phyloP scores from a whole-genome alignment of 2,329 filamentous ascomycete genomes.

The Grosmannia penicillata region DNA sequence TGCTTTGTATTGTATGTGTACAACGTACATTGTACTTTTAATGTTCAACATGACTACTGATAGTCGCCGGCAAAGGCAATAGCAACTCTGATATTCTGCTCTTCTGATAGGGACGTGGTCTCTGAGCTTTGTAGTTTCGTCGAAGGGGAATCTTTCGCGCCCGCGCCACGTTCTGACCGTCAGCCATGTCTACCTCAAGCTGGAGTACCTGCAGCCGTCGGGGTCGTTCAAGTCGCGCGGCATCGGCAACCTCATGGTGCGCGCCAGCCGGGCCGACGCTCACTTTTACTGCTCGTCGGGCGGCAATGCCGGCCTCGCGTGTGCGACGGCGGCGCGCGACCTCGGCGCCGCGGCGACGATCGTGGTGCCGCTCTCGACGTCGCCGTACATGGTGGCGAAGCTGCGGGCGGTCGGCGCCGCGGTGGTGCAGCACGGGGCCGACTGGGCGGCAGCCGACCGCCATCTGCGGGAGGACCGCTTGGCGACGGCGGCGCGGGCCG shows the following conservation, averaged over 20 bases:
- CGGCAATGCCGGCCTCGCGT: slow-evolving; percentile 69
- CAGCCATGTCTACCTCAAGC: slow-evolving; percentile 66
- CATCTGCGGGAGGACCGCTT: slow-evolving; percentile 46
- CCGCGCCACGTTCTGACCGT: no score
- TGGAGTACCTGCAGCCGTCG: slow-evolving; percentile 68
- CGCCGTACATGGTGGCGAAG: slow-evolving; percentile 52
- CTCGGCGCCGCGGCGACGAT: slow-evolving; percentile 53
- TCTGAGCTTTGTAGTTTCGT: no score
- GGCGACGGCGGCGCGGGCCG: slow-evolving; percentile 28
- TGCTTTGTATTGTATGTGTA: no score
- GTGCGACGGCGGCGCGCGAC: slow-evolving; percentile 52
- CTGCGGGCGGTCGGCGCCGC: slow-evolving; percentile 48
- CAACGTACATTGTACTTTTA: no score
- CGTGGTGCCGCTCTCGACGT: slow-evolving; percentile 52
- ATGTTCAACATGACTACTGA: no score
- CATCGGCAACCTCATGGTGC: slow-evolving; percentile 55
- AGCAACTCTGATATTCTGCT: no score
- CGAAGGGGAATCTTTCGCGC: no score
- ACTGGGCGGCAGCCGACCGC: slow-evolving; percentile 54
- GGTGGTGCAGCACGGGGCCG: slow-evolving; percentile 51
- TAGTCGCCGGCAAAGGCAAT: no score
- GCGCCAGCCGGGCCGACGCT: slow-evolving; percentile 21
- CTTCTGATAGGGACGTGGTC: no score
- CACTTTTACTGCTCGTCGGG: slow-evolving; percentile 64
- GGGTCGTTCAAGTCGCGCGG: slow-evolving; percentile 75